Evolutionary conservation across 139 green algal species (phyloP).

Genomic region (Chlorella sp.): DNA sequence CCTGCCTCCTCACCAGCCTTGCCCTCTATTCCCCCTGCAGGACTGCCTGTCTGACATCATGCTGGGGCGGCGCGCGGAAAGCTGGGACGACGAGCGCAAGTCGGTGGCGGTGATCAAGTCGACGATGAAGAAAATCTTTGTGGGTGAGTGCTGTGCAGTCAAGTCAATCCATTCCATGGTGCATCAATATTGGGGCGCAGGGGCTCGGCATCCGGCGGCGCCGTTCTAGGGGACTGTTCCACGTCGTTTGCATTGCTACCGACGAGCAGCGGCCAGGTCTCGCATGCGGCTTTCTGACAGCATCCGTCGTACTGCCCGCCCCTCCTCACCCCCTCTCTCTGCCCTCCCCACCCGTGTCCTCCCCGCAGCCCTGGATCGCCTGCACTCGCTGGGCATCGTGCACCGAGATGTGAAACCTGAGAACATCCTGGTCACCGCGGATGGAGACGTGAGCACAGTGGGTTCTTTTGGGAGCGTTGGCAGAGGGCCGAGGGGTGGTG

Average conservation of each 20-base stretch:
- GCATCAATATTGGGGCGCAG: no score
- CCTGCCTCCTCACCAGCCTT: no score
- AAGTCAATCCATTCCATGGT: no score
- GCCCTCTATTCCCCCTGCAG: no score
- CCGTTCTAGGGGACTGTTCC: no score
- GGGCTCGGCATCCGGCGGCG: no score
- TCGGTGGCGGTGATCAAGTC: slow-evolving; percentile 69
- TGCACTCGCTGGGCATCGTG: slow-evolving; percentile 90
- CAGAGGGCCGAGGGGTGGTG: neutral
- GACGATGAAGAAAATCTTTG: slow-evolving; percentile 66
- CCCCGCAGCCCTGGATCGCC: slow-evolving; percentile 45
- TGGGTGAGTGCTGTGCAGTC: neutral
- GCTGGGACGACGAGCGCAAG: slow-evolving; percentile 49
- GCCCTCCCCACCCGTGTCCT: neutral
- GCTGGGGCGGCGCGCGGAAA: slow-evolving; percentile 54
- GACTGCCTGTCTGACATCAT: slow-evolving; percentile 70
- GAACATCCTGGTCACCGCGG: slow-evolving; percentile 84
- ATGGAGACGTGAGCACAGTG: slow-evolving; percentile 54
- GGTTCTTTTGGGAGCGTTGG: neutral
- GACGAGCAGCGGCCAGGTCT: neutral
- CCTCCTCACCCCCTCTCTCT: neutral
- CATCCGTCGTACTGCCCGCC: neutral
- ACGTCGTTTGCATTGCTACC: no score
- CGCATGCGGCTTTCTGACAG: neutral
- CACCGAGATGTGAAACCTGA: slow-evolving; percentile 93